Conservation (phyloP, 1,284 basidiomycete species). For the Papiliotrema terrestris region DNA sequence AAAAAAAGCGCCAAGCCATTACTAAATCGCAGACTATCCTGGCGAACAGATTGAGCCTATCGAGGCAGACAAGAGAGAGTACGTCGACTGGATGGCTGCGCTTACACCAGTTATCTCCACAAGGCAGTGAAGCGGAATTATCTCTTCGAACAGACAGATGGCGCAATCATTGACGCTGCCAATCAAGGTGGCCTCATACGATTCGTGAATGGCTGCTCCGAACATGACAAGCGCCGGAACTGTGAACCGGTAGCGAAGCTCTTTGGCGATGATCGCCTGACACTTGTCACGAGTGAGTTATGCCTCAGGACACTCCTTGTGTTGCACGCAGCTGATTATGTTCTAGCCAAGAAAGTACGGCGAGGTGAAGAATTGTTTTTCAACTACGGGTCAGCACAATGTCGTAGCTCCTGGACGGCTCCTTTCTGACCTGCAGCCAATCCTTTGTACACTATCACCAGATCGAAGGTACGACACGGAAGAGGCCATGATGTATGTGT, state of each 20-base stretch:
- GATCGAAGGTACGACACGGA: too few species aligned
- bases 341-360: slow-evolving; percentile 12
- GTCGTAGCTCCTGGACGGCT: not conserved
- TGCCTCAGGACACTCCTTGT: not conserved
- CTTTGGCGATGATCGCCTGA: slow-evolving; percentile 2
- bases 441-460: not conserved
- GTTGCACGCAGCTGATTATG: not conserved
- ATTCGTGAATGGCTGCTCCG: slow-evolving; percentile 14
- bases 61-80: slow-evolving; percentile 14
- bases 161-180: slow-evolving; percentile 13
- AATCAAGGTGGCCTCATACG: slow-evolving; percentile 13
- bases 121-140: slow-evolving; percentile 9
- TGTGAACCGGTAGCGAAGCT: not conserved
- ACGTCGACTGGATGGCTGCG: slow-evolving; percentile 2
- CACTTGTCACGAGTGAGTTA: slow-evolving; percentile 6
- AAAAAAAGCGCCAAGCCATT: not conserved
- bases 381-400: slow-evolving; percentile 15
- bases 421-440: not conserved
- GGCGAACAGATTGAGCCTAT: slow-evolving; percentile 12
- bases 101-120: not conserved
- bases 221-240: not conserved
- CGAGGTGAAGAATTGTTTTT: slow-evolving; percentile 16
- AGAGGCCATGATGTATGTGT: not conserved
- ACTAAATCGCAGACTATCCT: slow-evolving; percentile 14
- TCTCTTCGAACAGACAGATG: slow-evolving; percentile 10